phyloP scores from a whole-genome alignment of 164 flowering plant genomes.

The Piper longum region DNA sequence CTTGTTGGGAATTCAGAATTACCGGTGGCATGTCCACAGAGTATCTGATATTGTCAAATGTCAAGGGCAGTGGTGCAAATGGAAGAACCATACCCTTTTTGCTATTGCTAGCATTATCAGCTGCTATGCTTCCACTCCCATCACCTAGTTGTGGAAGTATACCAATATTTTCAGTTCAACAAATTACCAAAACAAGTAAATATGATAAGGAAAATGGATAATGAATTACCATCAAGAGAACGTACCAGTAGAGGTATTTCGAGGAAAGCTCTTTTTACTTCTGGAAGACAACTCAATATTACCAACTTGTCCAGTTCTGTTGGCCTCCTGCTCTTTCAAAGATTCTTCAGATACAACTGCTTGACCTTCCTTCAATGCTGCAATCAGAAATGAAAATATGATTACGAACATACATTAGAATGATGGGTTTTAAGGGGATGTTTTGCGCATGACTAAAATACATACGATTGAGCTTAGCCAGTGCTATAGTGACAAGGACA shows the following conservation, averaged over 20 bases:
- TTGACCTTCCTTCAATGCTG: constrained; percentile 8
- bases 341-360: constrained; percentile 9
- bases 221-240: too few species aligned
- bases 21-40: constrained; percentile 53
- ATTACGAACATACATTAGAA: background rate
- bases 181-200: background rate
- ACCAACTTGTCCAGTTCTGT: constrained; percentile 7
- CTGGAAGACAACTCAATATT: constrained; percentile 6
- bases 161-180: background rate
- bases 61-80: constrained; percentile 34
- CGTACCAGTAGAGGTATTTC: constrained; percentile 5
- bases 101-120: constrained; percentile 9
- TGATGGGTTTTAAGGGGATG: background rate
- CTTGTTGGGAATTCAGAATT: background rate
- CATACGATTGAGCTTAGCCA: constrained; percentile 15
- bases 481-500: constrained; percentile 7
- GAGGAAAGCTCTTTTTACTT: background rate
- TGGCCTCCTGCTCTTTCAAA: constrained; percentile 9
- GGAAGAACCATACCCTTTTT: constrained; percentile 43
- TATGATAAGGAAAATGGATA: background rate
- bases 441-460: background rate
- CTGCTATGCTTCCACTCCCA: constrained; percentile 8
- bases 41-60: constrained; percentile 33
- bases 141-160: background rate
- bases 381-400: background rate